Evolutionary conservation across 1,284 basidiomycete genomes (phyloP).

Genomic region (Naganishia albida): DNA sequence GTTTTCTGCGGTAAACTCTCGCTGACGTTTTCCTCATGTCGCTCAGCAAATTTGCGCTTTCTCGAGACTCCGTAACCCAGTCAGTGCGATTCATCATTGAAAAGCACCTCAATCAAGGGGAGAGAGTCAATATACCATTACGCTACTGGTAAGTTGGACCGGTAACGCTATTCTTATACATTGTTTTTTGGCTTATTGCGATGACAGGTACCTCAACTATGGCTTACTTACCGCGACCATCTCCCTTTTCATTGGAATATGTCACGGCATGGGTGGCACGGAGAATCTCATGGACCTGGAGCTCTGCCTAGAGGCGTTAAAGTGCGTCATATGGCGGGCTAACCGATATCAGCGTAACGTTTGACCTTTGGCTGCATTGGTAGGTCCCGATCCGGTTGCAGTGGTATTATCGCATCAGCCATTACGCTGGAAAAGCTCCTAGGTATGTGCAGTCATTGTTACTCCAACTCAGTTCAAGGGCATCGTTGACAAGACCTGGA

Average conservation of each 20-base stretch:
- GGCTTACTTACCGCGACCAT: conserved; percentile 20
- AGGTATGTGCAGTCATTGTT: neutral
- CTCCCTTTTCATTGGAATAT: conserved; percentile 19
- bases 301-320: conserved; percentile 10
- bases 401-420: conserved; percentile 15
- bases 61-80: conserved; percentile 11
- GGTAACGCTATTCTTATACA: neutral
- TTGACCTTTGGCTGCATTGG: too few relatives aligned
- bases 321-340: neutral
- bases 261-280: neutral
- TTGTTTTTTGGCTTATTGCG: neutral
- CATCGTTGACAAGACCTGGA: neutral
- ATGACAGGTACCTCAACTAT: conserved; percentile 4
- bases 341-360: neutral
- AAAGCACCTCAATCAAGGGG: conserved; percentile 11
- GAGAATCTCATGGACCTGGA: conserved; percentile 12
- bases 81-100: conserved; percentile 15
- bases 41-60: conserved; percentile 9
- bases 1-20: too few relatives aligned
- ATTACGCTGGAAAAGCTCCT: conserved; percentile 9
- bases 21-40: neutral
- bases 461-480: neutral
- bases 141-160: conserved; percentile 12
- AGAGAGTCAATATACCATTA: conserved; percentile 6
- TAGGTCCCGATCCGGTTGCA: conserved; percentile 10